Percentiles rank a stretch among this genome's conserved stretches.
Conservation (phyloP, 441 rosid species). For the Theobroma grandiflorum region DNA sequence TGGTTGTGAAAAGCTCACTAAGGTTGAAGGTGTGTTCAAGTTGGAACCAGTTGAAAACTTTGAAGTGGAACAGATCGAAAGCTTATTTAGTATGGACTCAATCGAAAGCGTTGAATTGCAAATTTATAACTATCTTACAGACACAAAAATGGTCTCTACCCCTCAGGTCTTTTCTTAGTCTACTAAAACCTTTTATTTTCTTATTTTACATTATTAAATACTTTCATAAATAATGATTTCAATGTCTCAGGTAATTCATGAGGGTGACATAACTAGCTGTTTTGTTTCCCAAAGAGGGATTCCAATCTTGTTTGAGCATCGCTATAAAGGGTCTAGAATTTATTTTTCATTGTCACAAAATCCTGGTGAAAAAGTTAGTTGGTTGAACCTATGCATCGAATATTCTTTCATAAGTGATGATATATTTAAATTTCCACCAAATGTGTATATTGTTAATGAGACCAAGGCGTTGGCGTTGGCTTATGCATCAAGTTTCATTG, state of each 20-base stretch:
- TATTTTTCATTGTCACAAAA: not conserved
- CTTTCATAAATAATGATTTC: not conserved
- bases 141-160: too few species aligned
- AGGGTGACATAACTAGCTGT: not conserved
- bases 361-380: not conserved
- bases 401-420: not conserved
- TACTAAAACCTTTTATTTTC: not conserved
- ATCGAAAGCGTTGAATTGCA: conserved; percentile 26
- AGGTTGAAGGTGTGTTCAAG: conserved; percentile 32
- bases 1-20: conserved; percentile 21
- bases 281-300: not conserved
- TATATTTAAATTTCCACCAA: not conserved
- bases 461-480: not conserved
- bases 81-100: not conserved
- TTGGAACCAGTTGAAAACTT: conserved; percentile 24
- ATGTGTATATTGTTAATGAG: not conserved
- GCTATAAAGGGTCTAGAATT: not conserved
- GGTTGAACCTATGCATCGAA: not conserved
- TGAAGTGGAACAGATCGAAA: not conserved
- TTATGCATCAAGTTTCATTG: not conserved
- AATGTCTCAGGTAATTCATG: not conserved
- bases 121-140: not conserved
- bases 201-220: not conserved
- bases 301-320: not conserved
- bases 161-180: too few species aligned